Conservation (phyloP, 1,139 yeast genomes). For the Hyphopichia burtonii region DNA sequence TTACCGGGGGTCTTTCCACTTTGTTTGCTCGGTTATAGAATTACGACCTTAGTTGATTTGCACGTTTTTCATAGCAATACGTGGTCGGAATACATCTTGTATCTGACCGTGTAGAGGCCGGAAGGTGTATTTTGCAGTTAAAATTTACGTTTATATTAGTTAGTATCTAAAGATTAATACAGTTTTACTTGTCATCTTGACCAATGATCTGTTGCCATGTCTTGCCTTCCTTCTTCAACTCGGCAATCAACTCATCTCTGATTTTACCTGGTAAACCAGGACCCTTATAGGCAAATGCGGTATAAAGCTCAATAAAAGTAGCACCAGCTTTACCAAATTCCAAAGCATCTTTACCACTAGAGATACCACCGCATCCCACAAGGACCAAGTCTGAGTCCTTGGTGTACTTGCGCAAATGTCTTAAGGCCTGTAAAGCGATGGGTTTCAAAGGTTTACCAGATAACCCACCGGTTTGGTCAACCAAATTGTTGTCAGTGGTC, state of each 20-base stretch:
- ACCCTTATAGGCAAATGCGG: conserved; percentile 90
- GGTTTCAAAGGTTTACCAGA: conserved; percentile 94
- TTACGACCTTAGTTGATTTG: too few relatives aligned
- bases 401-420: conserved; percentile 67
- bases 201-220: conserved; percentile 83
- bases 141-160: neutral
- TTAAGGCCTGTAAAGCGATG: conserved; percentile 67
- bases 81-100: too few relatives aligned
- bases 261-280: conserved; percentile 83
- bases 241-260: conserved; percentile 69
- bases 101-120: too few relatives aligned
- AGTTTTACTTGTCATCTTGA: conserved; percentile 36
- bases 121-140: neutral
- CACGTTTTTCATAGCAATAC: too few relatives aligned
- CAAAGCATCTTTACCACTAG: conserved; percentile 78
- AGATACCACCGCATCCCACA: conserved; percentile 94
- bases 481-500: conserved; percentile 42
- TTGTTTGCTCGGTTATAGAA: too few relatives aligned
- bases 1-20: too few relatives aligned
- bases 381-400: conserved; percentile 71
- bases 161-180: neutral
- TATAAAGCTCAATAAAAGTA: conserved; percentile 77
- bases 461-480: conserved; percentile 76
- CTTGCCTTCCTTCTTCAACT: conserved; percentile 70
- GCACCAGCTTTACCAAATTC: conserved; percentile 97